Base-by-base conservation (phyloP, 73 alveolate genomes). In the Paramecium bursaria region DNA sequence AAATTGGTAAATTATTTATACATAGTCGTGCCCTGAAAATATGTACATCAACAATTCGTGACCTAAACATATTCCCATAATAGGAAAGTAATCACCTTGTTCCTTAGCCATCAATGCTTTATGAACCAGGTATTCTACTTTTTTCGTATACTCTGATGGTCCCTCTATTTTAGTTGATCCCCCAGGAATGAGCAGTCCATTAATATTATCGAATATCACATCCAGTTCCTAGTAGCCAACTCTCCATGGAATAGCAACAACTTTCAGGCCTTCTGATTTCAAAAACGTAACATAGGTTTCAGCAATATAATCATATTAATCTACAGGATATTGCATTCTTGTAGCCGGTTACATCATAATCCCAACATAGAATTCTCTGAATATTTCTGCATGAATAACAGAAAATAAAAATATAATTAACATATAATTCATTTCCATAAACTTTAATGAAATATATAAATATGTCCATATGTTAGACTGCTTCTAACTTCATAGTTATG, bases 241-340 rank as follows among this genome's bases (percentile, higher is more conserved):
- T 30, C 50, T 75, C 44, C 48, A 73, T 13, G 75, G 86, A 57
- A 91, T 55, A 2, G 96, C 94, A 10, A 91, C 86, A 14, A 88
- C 96, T 75, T 91, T 52, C 7, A 92, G 92, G 0, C 96, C 96
- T 21, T 92, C 87, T 26, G 85, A 73, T 46, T 74, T 74, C 15
- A 91, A 13, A 60, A 73, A 85, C 52, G 82, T 85, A 13, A 91
- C 96, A 85, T 88, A 91, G 11, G 90, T 33, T 14, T 86, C 54
- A 52, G 86, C 52, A 35, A 91, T 82, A 77, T 85, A 91, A 3
- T 87, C 74, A 75, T 75, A 75, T 3, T 75, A 29, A n/a, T 75
- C 79, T n/a, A 23, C 48, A n/a, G 29, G 30, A 35, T 75, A 75
- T 14, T 33, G 42, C 9, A 76, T n/a, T 3, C 33, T 30, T 29